Conservation (phyloP, 495 filamentous ascomycete genomes). For the Evernia prunastri region DNA sequence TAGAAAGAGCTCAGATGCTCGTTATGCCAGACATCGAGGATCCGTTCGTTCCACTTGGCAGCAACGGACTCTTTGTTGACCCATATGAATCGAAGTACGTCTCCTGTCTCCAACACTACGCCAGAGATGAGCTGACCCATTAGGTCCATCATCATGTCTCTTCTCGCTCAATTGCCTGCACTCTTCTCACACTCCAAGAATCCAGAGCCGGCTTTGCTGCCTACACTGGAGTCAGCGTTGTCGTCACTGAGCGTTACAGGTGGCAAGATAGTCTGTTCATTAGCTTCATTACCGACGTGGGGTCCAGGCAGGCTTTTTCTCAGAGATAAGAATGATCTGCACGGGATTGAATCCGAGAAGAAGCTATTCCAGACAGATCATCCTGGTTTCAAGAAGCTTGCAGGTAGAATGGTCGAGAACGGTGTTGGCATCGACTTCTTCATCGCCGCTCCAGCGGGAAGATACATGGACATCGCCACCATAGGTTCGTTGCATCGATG, state of each 20-base stretch:
- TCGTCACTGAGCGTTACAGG: slow-evolving; percentile 76
- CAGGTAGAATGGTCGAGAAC: slow-evolving; percentile 79
- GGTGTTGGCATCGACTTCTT: slow-evolving; percentile 93
- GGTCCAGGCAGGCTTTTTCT: slow-evolving; percentile 78
- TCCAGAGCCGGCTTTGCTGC: slow-evolving; percentile 80
- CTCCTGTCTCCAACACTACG: background rate
- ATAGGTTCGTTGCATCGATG: slow-evolving; percentile 50
- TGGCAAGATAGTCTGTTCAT: slow-evolving; percentile 85
- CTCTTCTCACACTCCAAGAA: slow-evolving; percentile 83
- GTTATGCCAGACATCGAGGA: slow-evolving; percentile 98
- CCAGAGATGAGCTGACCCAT: slow-evolving; percentile 13
- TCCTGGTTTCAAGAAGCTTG: slow-evolving; percentile 71
- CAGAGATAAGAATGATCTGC: slow-evolving; percentile 81
- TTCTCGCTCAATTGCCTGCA: slow-evolving; percentile 71
- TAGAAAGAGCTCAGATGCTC: slow-evolving; percentile 94
- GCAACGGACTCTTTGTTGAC: slow-evolving; percentile 90
- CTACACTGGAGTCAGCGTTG: slow-evolving; percentile 74
- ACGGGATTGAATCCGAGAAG: slow-evolving; percentile 82
- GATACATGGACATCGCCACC: slow-evolving; percentile 90
- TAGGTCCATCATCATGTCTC: slow-evolving; percentile 71
- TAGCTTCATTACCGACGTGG: slow-evolving; percentile 78
- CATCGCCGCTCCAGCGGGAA: slow-evolving; percentile 78
- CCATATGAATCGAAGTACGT: slow-evolving; percentile 80
- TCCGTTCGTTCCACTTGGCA: slow-evolving; percentile 80
- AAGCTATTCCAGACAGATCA: slow-evolving; percentile 89